phyloP scores from a whole-genome alignment of 805 yeast species.

The Suhomyces prunicola region DNA sequence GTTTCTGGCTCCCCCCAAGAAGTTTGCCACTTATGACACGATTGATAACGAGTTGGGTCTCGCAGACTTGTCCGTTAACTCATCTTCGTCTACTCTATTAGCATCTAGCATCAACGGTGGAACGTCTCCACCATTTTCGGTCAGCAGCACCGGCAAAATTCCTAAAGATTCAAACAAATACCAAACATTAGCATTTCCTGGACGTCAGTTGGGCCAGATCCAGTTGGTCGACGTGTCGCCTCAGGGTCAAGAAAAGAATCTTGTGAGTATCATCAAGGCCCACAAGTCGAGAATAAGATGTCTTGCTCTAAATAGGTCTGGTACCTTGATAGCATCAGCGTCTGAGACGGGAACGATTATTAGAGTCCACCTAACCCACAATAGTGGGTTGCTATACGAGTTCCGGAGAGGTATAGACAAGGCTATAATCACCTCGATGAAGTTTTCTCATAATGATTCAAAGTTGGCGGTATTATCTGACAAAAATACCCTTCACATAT shows the following conservation, averaged over 20 bases:
- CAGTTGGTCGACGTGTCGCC: constrained; percentile 76
- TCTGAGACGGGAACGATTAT: constrained; percentile 80
- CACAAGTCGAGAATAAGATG: constrained; percentile 67
- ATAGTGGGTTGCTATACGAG: constrained; percentile 71
- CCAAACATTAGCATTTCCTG: constrained; percentile 73
- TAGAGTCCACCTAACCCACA: constrained; percentile 65
- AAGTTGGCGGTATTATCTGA: constrained; percentile 84
- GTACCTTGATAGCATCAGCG: constrained; percentile 73
- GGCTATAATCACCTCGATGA: constrained; percentile 78
- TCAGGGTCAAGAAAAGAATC: constrained; percentile 57
- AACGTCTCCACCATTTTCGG: constrained; percentile 7
- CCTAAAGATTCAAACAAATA: constrained; percentile 22
- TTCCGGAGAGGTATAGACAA: constrained; percentile 88
- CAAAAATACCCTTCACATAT: constrained; percentile 86
- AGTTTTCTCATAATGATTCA: constrained; percentile 72
- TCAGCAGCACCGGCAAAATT: constrained; percentile 4
- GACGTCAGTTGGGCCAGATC: constrained; percentile 69
- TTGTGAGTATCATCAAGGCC: constrained; percentile 70
- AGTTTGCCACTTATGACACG: constrained; percentile 63
- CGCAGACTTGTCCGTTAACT: constrained; percentile 50
- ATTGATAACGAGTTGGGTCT: constrained; percentile 59
- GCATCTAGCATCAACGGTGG: not conserved
- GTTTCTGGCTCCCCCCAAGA: constrained; percentile 75
- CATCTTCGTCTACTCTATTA: constrained; percentile 8
- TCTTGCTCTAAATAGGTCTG: constrained; percentile 60